phyloP scores from a whole-genome alignment of 2,329 filamentous ascomycete genomes.

The Fusarium aywerte region DNA sequence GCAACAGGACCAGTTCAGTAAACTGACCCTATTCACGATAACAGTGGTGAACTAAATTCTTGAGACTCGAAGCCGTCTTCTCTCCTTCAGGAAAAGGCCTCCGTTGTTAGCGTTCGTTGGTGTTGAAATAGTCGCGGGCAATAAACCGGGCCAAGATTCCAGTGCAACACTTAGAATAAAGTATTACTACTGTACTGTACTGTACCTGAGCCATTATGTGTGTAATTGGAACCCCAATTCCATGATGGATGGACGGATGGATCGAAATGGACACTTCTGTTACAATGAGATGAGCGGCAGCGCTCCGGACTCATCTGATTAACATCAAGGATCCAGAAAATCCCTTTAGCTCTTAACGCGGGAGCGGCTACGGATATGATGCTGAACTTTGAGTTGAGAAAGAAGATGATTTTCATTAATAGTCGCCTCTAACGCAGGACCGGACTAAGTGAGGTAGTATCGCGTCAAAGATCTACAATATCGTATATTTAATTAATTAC shows the following conservation, averaged over 20 bases:
- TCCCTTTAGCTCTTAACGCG: not conserved
- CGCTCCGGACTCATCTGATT: conserved; percentile 23
- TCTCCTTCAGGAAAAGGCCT: not conserved
- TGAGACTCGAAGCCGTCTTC: conserved; percentile 1
- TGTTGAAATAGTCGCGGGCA: conserved; percentile 9
- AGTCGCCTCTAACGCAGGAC: conserved; percentile 9
- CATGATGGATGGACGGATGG: too few species aligned
- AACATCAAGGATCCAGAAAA: conserved; percentile 28
- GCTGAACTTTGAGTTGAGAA: conserved; percentile 10
- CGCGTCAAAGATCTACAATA: conserved; percentile 21
- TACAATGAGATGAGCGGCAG: not conserved
- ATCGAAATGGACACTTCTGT: not conserved
- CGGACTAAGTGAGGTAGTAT: conserved; percentile 23
- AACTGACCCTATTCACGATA: conserved; percentile 3
- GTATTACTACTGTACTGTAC: not conserved
- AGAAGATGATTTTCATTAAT: conserved; percentile 12
- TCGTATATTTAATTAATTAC: not conserved
- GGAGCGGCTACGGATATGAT: not conserved
- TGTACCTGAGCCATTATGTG: not conserved
- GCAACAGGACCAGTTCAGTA: not conserved
- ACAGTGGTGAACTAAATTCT: not conserved
- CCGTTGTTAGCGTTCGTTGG: conserved; percentile 13
- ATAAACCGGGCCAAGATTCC: conserved; percentile 16
- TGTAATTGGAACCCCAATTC: not conserved
- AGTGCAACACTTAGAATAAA: not conserved